These are phyloP conservation scores for Cytospora chrysosperma DNA, from an alignment of 2,329 filamentous ascomycete species.

Conservation along the genomic window DNA sequence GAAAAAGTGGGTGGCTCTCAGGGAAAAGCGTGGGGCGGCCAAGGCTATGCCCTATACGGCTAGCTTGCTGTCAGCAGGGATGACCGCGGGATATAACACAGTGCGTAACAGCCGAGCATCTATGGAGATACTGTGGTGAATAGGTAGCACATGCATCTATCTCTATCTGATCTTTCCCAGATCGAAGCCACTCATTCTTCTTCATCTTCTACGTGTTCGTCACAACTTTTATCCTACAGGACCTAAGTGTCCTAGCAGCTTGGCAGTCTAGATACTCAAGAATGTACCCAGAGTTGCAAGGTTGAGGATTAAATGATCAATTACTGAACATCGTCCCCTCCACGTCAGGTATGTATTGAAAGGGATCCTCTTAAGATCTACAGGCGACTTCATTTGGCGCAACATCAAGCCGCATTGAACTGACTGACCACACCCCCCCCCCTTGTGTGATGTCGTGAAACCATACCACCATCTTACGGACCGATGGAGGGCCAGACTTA, in stretches of 20 bases:
- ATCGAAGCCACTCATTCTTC: neutral
- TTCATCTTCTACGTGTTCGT: too few relatives aligned
- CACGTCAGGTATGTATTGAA: too few relatives aligned
- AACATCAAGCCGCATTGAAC: neutral
- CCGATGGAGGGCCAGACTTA: neutral
- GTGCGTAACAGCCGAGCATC: neutral
- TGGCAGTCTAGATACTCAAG: neutral
- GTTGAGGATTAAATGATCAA: too few relatives aligned
- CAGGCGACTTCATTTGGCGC: neutral
- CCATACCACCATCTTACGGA: neutral
- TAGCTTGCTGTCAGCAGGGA: neutral
- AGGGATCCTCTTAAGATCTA: too few relatives aligned
- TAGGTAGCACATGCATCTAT: neutral
- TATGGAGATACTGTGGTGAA: neutral
- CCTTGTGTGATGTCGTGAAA: neutral
- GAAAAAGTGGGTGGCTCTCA: slow-evolving; percentile 4
- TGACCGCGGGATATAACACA: neutral
- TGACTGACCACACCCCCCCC: too few relatives aligned
- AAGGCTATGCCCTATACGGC: neutral
- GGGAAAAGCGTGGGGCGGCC: neutral
- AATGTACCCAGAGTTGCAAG: too few relatives aligned
- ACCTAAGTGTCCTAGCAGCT: too few relatives aligned
- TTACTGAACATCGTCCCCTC: too few relatives aligned
- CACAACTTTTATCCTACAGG: too few relatives aligned
- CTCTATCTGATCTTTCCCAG: too few relatives aligned